Evolutionary conservation across 306 rosid genomes (phyloP).

Genomic region (Medicago arabica): DNA sequence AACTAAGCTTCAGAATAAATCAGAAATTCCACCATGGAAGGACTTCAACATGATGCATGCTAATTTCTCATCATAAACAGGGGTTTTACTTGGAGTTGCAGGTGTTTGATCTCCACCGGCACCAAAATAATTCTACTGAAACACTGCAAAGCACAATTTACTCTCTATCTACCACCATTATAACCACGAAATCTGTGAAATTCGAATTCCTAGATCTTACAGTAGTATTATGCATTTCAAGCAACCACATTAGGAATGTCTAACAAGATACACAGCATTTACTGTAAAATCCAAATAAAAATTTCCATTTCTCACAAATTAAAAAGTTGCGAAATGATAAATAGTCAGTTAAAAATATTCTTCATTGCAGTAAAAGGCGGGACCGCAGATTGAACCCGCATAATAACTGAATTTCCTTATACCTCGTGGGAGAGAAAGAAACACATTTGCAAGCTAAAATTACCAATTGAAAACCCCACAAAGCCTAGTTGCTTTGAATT

Average conservation of each 20-base stretch:
- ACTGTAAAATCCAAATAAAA: slow-evolving; percentile 19
- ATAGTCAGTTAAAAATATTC: background rate
- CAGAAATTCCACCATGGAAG: slow-evolving; percentile 9
- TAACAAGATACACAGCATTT: slow-evolving; percentile 23
- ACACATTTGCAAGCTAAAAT: background rate
- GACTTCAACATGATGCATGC: slow-evolving; percentile 4
- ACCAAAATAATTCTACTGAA: slow-evolving; percentile 16
- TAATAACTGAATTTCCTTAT: slow-evolving; percentile 10
- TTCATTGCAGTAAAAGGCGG: no score
- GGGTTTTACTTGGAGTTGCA: slow-evolving; percentile 8
- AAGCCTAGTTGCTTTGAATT: slow-evolving; percentile 25
- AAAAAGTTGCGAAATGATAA: background rate
- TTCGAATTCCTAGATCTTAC: slow-evolving; percentile 23
- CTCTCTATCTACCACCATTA: slow-evolving; percentile 28
- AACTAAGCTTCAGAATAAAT: slow-evolving; percentile 19
- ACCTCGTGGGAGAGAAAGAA: background rate
- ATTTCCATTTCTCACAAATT: background rate
- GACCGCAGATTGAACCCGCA: no score
- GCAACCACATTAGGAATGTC: slow-evolving; percentile 23
- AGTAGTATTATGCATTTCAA: slow-evolving; percentile 28
- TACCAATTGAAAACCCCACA: background rate
- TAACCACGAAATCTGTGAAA: slow-evolving; percentile 5
- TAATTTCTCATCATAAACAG: slow-evolving; percentile 13
- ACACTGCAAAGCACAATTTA: background rate
- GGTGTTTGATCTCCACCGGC: background rate